Percentiles rank a stretch among this genome's conserved stretches.
phyloP scores from a whole-genome alignment of 2,329 filamentous ascomycete species.

The Mycocentrospora acerina region DNA sequence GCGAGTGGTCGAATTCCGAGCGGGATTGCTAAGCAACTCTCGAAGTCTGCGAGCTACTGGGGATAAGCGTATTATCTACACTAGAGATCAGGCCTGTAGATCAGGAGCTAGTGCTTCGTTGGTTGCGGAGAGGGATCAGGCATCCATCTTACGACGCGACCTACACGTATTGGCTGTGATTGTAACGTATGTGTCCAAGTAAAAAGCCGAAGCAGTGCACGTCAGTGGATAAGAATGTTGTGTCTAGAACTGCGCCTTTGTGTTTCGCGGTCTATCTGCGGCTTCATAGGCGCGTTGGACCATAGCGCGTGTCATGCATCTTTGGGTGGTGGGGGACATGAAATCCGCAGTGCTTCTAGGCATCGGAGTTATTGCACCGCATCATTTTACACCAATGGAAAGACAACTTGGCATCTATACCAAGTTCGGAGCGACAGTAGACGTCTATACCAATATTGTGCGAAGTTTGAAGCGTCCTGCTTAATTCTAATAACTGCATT shows the following conservation, averaged over 20 bases:
- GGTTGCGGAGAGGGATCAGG: background rate
- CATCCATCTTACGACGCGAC: constrained; percentile 3
- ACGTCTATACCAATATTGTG: too few relatives aligned
- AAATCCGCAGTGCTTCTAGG: constrained; percentile 25
- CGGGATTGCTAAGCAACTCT: background rate
- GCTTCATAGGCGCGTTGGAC: constrained; percentile 22
- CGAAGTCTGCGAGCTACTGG: background rate
- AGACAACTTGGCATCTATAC: constrained; percentile 9
- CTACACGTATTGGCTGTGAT: constrained; percentile 3
- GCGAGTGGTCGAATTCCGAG: too few relatives aligned
- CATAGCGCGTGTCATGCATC: constrained; percentile 20
- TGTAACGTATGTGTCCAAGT: constrained; percentile 2
- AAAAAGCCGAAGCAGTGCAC: constrained; percentile 1
- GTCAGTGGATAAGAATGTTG: constrained; percentile 9
- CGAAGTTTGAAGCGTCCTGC: too few relatives aligned
- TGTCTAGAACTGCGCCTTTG: constrained; percentile 14
- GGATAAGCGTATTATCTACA: too few relatives aligned
- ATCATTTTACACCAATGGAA: constrained; percentile 4
- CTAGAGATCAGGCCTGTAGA: too few relatives aligned
- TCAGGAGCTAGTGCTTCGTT: too few relatives aligned
- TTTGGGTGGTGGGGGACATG: constrained; percentile 24
- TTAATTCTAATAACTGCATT: too few relatives aligned
- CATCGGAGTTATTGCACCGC: constrained; percentile 7
- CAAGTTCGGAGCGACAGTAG: constrained; percentile 13
- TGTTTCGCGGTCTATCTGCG: constrained; percentile 15